Conservation (phyloP, 2,329 filamentous ascomycete genomes). For the Epicoccum nigrum region DNA sequence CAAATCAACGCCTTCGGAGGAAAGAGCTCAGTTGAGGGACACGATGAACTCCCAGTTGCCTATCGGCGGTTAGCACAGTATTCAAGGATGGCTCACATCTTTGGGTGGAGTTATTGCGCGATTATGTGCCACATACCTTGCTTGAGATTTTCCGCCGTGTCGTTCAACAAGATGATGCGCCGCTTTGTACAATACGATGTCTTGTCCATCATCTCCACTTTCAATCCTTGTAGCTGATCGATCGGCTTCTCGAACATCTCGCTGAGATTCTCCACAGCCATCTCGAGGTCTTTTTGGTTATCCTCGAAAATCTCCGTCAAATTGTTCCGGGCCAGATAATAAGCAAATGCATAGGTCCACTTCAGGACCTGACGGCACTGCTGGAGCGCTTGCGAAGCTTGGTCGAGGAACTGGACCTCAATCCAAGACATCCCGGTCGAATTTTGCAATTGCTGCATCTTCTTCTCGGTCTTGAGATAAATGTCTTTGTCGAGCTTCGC, state of each 20-base stretch:
- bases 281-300: conserved; percentile 96
- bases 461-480: conserved; percentile 95
- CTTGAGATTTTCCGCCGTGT: conserved; percentile 90
- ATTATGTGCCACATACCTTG: conserved; percentile 66
- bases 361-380: conserved; percentile 98
- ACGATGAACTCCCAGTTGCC: conserved; percentile 44
- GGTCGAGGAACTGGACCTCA: conserved; percentile 95
- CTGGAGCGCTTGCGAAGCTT: conserved; percentile 90
- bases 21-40: conserved; percentile 25
- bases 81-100: not conserved
- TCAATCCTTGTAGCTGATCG: conserved; percentile 81
- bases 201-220: conserved; percentile 98
- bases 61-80: conserved; percentile 19
- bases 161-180: conserved; percentile 84
- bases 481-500: conserved; percentile 96
- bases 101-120: not conserved
- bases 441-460: conserved; percentile 96
- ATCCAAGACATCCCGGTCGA: conserved; percentile 98
- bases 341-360: conserved; percentile 99
- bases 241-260: conserved; percentile 99
- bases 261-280: conserved; percentile 95
- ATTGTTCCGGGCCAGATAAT: conserved; percentile 95
- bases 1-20: not conserved
- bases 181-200: conserved; percentile 95
- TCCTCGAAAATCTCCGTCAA: conserved; percentile 97